Conservation (phyloP, 2,329 filamentous ascomycete species). For the Phyllosticta citribraziliensis region DNA sequence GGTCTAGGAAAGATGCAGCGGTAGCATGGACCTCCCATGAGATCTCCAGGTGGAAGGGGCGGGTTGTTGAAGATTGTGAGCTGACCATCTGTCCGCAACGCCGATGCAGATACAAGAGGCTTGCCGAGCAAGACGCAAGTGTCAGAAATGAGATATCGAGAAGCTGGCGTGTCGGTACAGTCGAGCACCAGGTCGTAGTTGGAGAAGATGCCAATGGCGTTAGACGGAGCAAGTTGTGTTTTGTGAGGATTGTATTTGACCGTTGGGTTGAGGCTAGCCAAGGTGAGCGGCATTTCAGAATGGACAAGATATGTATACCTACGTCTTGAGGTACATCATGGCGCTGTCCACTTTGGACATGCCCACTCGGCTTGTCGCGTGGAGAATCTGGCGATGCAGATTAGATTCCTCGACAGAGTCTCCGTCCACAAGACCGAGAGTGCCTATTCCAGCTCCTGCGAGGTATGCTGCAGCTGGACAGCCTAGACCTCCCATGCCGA, state of each 20-base stretch:
- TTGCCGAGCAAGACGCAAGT: conserved; percentile 70
- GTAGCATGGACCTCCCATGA: conserved; percentile 71
- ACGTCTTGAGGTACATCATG: conserved; percentile 34
- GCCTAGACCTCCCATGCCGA: conserved; percentile 82
- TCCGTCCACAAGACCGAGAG: conserved; percentile 74
- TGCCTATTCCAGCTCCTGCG: conserved; percentile 78
- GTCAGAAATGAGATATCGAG: conserved; percentile 88
- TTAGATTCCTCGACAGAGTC: conserved; percentile 85
- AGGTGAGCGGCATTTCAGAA: background rate
- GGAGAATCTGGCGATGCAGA: conserved; percentile 82
- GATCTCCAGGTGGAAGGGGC: conserved; percentile 48
- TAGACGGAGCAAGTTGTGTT: conserved; percentile 57
- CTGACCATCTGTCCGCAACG: conserved; percentile 80
- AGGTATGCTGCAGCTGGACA: conserved; percentile 92
- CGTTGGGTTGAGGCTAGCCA: conserved; percentile 58
- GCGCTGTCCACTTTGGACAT: conserved; percentile 72
- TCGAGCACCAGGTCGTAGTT: conserved; percentile 80
- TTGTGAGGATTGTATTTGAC: conserved; percentile 54
- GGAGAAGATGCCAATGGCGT: conserved; percentile 56
- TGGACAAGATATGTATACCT: conserved; percentile 17
- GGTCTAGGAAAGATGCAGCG: conserved; percentile 85
- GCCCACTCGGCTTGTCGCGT: conserved; percentile 61
- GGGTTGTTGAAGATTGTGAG: conserved; percentile 82
- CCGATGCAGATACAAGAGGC: conserved; percentile 79
- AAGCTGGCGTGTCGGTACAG: conserved; percentile 88